Conservation (phyloP, 2,329 filamentous ascomycete species). For the Cladophialophora bantiana region DNA sequence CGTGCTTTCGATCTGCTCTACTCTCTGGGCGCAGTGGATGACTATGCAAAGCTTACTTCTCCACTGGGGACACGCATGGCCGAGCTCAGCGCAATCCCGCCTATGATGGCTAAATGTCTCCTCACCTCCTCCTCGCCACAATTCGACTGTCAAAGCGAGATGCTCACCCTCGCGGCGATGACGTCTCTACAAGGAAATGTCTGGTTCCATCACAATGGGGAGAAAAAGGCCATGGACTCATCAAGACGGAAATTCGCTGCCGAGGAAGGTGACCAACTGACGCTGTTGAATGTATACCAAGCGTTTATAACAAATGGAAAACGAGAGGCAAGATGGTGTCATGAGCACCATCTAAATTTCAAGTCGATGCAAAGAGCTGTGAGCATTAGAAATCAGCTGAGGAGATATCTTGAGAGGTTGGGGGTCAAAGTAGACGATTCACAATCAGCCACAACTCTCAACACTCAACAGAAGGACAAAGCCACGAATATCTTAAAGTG, state of each 20-base stretch:
- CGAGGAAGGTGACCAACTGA: slow-evolving; percentile 92
- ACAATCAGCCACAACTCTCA: slow-evolving; percentile 33
- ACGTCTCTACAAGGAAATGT: slow-evolving; percentile 81
- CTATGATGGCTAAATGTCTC: slow-evolving; percentile 92
- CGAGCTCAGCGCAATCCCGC: slow-evolving; percentile 81
- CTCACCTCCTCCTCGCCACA: slow-evolving; percentile 68
- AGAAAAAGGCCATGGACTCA: slow-evolving; percentile 76
- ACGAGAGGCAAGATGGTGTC: slow-evolving; percentile 85
- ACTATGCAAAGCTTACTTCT: slow-evolving; percentile 86
- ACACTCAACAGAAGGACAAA: slow-evolving; percentile 56
- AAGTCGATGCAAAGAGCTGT: slow-evolving; percentile 82
- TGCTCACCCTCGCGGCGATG: slow-evolving; percentile 94
- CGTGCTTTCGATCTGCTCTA: slow-evolving; percentile 88
- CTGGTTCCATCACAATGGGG: slow-evolving; percentile 81
- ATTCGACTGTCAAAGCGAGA: slow-evolving; percentile 82
- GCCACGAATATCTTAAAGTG: slow-evolving; percentile 82
- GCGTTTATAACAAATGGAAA: slow-evolving; percentile 82
- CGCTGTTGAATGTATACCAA: slow-evolving; percentile 90
- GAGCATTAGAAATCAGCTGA: slow-evolving; percentile 84
- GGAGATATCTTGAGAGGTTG: slow-evolving; percentile 85
- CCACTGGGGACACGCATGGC: slow-evolving; percentile 92
- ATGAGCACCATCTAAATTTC: slow-evolving; percentile 85
- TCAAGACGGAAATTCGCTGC: slow-evolving; percentile 83
- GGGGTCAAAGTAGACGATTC: slow-evolving; percentile 73
- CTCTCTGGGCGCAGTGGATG: slow-evolving; percentile 83